These are phyloP conservation scores for Globisporangium barbulae DNA, from an alignment of 352 stramenopile genomes.

Conservation along the genomic window DNA sequence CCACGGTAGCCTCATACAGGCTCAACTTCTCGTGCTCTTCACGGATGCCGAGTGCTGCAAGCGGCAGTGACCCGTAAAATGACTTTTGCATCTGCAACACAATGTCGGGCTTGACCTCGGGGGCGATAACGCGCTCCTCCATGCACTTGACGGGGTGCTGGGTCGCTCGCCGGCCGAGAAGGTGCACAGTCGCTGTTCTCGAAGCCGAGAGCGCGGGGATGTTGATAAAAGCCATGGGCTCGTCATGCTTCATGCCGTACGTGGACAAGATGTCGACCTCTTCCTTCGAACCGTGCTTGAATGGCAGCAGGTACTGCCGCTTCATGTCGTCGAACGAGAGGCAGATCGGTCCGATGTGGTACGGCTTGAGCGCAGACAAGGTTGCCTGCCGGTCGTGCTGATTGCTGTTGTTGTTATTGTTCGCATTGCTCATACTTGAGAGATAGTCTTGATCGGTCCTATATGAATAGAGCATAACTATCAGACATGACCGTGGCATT, in stretches of 20 bases:
- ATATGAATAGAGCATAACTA: not conserved
- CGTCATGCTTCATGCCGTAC: slow-evolving; percentile 41
- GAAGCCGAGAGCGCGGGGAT: slow-evolving; percentile 24
- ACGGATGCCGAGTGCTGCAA: slow-evolving; percentile 38
- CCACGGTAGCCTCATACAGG: slow-evolving; percentile 28
- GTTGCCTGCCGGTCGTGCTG: not conserved
- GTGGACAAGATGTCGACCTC: slow-evolving; percentile 44
- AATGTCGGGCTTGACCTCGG: slow-evolving; percentile 26
- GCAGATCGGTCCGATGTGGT: slow-evolving; percentile 43
- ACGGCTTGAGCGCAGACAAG: slow-evolving; percentile 20
- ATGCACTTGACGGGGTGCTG: slow-evolving; percentile 41
- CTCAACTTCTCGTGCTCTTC: slow-evolving; percentile 24
- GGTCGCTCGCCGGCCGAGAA: slow-evolving; percentile 31
- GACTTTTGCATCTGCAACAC: slow-evolving; percentile 42
- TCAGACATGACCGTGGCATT: no score
- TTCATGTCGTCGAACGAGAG: slow-evolving; percentile 79
- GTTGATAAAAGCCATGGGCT: slow-evolving; percentile 20
- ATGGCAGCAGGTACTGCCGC: slow-evolving; percentile 59
- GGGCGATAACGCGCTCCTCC: slow-evolving; percentile 34
- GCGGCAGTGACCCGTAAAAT: slow-evolving; percentile 44
- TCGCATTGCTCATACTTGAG: no score
- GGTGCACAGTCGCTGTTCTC: slow-evolving; percentile 21
- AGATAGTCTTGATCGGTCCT: not conserved
- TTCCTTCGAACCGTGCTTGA: slow-evolving; percentile 38
- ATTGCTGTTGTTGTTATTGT: not conserved